Percentiles rank a stretch among this genome's conserved stretches.
Evolutionary conservation across 352 stramenopile species (phyloP).

Genomic region (Phytophthora melonis): DNA sequence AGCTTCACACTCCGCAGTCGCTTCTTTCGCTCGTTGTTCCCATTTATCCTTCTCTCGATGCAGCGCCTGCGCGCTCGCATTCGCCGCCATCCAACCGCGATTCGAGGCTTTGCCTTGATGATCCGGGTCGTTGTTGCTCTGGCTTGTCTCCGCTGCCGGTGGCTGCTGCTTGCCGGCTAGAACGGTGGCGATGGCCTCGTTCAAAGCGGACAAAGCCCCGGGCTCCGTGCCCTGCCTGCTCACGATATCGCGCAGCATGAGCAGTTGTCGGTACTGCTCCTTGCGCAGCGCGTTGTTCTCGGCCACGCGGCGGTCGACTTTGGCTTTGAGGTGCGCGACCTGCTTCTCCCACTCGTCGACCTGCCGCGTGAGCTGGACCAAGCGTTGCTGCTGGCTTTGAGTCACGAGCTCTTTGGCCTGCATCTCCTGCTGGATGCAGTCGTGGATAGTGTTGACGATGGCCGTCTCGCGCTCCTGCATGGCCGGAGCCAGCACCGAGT

Average conservation of each 20-base stretch:
- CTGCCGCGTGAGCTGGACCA: constrained; percentile 32
- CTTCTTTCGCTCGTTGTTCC: constrained; percentile 64
- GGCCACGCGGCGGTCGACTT: constrained; percentile 68
- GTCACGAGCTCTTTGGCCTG: constrained; percentile 26
- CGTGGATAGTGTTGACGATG: constrained; percentile 68
- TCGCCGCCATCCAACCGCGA: constrained; percentile 15
- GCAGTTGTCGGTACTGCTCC: constrained; percentile 76
- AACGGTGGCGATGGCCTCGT: constrained; percentile 64
- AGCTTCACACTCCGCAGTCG: constrained; percentile 53
- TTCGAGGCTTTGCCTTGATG: constrained; percentile 16
- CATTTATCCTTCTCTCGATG: constrained; percentile 75
- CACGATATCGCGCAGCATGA: constrained; percentile 78
- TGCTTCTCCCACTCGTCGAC: constrained; percentile 46
- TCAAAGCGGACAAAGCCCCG: constrained; percentile 55
- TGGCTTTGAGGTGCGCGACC: constrained; percentile 51
- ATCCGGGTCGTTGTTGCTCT: constrained; percentile 21
- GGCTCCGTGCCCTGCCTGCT: constrained; percentile 62
- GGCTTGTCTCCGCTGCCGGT: neutral
- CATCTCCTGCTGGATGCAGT: constrained; percentile 61
- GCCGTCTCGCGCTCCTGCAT: constrained; percentile 67
- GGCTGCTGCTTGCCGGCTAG: constrained; percentile 28
- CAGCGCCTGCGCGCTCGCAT: constrained; percentile 28
- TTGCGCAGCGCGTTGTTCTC: constrained; percentile 77
- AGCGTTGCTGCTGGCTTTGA: constrained; percentile 25
- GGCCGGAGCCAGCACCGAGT: constrained; percentile 41